These are phyloP conservation scores for Calocera cornea DNA, from an alignment of 768 basidiomycete species.

Conservation along the genomic window DNA sequence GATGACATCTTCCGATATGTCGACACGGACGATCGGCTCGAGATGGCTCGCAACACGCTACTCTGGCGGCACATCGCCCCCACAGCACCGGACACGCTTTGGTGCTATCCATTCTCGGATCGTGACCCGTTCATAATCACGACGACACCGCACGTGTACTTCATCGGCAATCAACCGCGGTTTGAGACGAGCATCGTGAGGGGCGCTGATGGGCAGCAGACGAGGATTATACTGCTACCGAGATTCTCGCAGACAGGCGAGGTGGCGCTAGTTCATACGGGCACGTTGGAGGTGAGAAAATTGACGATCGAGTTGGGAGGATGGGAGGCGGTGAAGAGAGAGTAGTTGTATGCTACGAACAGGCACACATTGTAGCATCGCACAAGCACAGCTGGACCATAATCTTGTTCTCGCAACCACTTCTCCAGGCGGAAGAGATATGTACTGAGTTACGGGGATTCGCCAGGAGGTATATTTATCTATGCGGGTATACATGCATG, in stretches of 20 bases:
- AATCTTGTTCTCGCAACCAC: too few relatives aligned
- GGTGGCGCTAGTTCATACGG: conserved; percentile 66
- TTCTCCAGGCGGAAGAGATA: too few relatives aligned
- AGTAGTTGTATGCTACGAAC: background rate
- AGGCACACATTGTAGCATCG: too few relatives aligned
- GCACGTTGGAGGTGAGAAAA: conserved; percentile 50
- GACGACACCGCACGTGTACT: conserved; percentile 80
- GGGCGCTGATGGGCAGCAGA: conserved; percentile 22
- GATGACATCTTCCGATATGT: conserved; percentile 95
- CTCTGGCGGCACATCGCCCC: conserved; percentile 96
- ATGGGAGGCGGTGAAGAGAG: conserved; percentile 10
- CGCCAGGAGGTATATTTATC: too few relatives aligned
- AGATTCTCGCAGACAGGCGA: conserved; percentile 64
- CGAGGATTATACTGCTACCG: conserved; percentile 66
- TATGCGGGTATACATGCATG: too few relatives aligned
- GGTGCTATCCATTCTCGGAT: conserved; percentile 85
- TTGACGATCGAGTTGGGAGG: conserved; percentile 13
- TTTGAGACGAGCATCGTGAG: conserved; percentile 63
- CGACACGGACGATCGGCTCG: conserved; percentile 45
- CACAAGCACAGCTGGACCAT: too few relatives aligned
- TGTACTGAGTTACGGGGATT: too few relatives aligned
- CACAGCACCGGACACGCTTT: conserved; percentile 94
- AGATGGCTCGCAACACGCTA: conserved; percentile 64
- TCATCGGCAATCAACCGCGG: conserved; percentile 78
- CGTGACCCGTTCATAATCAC: conserved; percentile 78